Base-by-base conservation (phyloP, 352 stramenopile species). In the Plasmopara muralis region DNA sequence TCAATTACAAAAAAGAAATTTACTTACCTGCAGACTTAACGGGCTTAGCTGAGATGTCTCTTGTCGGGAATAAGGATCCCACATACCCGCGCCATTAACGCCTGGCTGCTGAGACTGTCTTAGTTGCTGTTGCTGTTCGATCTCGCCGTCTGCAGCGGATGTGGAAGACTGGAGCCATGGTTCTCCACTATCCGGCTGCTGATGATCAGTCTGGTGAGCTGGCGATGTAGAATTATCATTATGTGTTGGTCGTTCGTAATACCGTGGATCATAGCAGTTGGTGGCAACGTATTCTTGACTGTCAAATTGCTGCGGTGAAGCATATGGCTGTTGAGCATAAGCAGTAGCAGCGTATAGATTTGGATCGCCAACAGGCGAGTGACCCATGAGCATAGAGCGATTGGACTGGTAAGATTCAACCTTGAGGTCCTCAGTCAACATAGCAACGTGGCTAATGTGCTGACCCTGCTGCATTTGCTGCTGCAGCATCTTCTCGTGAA, bases 391-490 rank as follows among this genome's bases (percentile, higher is more conserved):
- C 43, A 70, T 58, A 25, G 33, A 42, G 8, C 62, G 63, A 13
- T 57, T 62, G 40, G 58, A 55, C 47, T 62, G 57, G 53, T 77
- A 77, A 30, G 64, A 60, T 40, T 77, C 68, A 1, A 57, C 25
- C 53, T 77, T 77, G 15, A 73, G 47, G 40, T 69, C 64, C 25
- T 73, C 64, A 5, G 62, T 69, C 16, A 67, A 51, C 64, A 67
- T 62, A n/a, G 62, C 53, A 30, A 77, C 57, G 42, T 76, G 67
- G 38, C 67, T 71, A 42, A 72, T 51, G 40, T 79, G 70, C 47
- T 85, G 51, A 14, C 77, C 66, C 34, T 87, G 75, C 51, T 79
- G 77, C 62, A 88, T 77, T 20, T 82, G 76, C 41, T 87, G 75
- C 50, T 86, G 75, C 47, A 89, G 59, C 4, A 79, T 59, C 40